Conservation (phyloP, 257 asterid species). For the Coffea canephora region DNA sequence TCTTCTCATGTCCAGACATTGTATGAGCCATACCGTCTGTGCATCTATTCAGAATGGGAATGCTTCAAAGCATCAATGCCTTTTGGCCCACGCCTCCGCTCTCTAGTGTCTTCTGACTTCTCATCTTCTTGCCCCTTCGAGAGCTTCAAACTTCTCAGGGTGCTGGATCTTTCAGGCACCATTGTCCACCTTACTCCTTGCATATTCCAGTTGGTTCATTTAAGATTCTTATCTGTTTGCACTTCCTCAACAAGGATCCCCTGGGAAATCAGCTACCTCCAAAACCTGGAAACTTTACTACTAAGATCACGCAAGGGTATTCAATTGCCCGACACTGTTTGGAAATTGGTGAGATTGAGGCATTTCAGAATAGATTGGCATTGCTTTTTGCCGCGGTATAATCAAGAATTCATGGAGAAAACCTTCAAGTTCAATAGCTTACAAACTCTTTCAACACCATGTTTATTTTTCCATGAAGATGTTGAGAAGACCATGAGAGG, state of each 20-base stretch:
- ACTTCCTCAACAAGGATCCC: not conserved
- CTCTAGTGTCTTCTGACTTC: not conserved
- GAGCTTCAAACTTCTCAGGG: conserved; percentile 21
- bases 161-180: conserved; percentile 1
- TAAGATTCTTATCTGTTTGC: conserved; percentile 1
- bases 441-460: not conserved
- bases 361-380: too few species aligned
- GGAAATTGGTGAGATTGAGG: not conserved
- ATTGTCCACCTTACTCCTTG: not conserved
- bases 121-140: not conserved
- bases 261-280: not conserved
- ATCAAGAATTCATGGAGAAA: not conserved
- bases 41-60: not conserved
- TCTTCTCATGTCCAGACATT: not conserved
- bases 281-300: not conserved
- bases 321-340: not conserved
- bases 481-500: not conserved
- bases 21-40: not conserved
- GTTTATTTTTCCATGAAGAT: not conserved
- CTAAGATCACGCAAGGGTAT: too few species aligned
- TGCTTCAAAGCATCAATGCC: not conserved
- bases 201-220: not conserved
- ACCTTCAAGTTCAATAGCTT: not conserved
- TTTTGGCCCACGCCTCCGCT: not conserved
- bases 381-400: not conserved